Evolutionary conservation across 2,329 filamentous ascomycete genomes (phyloP), one percentile per base, ranked within the genome.

Genomic region (Colletotrichum lentis): DNA sequence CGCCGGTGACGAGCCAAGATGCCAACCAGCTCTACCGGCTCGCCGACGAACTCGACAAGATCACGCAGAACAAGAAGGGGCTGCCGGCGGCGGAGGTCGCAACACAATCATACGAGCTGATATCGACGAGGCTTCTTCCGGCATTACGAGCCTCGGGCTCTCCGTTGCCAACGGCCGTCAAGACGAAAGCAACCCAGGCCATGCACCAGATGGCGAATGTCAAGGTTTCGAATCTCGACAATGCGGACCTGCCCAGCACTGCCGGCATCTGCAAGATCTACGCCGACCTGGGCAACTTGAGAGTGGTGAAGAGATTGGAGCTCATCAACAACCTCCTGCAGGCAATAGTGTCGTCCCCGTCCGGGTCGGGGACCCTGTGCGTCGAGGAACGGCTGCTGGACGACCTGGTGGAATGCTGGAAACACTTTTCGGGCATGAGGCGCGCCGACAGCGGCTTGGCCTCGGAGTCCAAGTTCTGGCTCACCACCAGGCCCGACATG

Each of bases 321-420:
- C 49, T 67, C 7, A 50, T 63, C 31, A 47, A 55, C 24, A 44
- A 20, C 4, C 27, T 71, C 5, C 55, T 71, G 11, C 57, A 57
- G n/a, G 47, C 39, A 20, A 67, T 67, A 31, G 24, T 62, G 11
- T 37, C 50, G 39, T 22, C 27, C 50, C 53, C 24, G 27, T 20
- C 54, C 7, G 39, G 37, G 8, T 39, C 12, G 18, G 57, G 24
- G 35, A n/a, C 18, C 27, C 27, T 12, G 20, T 14, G 24, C n/a
- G 58, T 62, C 5, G 53, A 71, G 7, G 61, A 64, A 12, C 37
- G 31, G 8, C 24, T 65, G 20, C 55, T 76, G 47, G 61, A 72
- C 0, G 77, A 80, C 67, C 71, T 80, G 5, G 46, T 79, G 37
- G 72, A 73, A 14, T 64, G 80, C 60, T 81, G 79, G 79, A 75